phyloP scores from a whole-genome alignment of 1,284 basidiomycete genomes.

The Ganoderma sp. region DNA sequence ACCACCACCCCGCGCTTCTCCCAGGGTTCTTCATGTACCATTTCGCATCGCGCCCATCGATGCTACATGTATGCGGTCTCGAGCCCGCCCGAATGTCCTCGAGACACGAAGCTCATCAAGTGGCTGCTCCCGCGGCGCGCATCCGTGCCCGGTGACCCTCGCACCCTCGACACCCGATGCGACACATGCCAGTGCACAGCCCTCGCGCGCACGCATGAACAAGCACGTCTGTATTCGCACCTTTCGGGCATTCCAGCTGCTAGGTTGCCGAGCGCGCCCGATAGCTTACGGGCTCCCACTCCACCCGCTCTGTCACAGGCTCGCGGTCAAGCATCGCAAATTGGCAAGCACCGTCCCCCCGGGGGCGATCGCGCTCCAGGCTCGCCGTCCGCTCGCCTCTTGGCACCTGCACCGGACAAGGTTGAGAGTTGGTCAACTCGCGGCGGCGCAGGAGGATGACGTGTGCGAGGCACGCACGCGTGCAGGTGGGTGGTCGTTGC shows the following conservation, averaged over 20 bases:
- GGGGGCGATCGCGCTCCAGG: conserved; percentile 10
- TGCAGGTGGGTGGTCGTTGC: neutral
- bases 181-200: neutral
- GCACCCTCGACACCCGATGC: conserved; percentile 1
- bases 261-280: neutral
- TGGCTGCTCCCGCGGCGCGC: neutral
- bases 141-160: conserved; percentile 1
- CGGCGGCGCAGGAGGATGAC: neutral
- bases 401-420: neutral
- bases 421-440: neutral
- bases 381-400: neutral
- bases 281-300: conserved; percentile 1
- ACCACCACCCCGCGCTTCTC: conserved; percentile 1
- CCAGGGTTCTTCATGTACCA: neutral
- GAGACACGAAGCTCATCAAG: neutral
- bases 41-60: conserved; percentile 1
- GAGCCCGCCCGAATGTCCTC: neutral
- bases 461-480: neutral
- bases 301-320: neutral
- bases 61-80: conserved; percentile 3
- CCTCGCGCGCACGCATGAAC: neutral
- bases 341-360: neutral
- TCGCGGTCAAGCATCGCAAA: neutral
- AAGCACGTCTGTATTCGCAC: neutral
- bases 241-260: conserved; percentile 16